Percentiles rank a stretch among this genome's conserved stretches.
Conservation (phyloP, 116 monocot species). For the Phalaenopsis hybrid region DNA sequence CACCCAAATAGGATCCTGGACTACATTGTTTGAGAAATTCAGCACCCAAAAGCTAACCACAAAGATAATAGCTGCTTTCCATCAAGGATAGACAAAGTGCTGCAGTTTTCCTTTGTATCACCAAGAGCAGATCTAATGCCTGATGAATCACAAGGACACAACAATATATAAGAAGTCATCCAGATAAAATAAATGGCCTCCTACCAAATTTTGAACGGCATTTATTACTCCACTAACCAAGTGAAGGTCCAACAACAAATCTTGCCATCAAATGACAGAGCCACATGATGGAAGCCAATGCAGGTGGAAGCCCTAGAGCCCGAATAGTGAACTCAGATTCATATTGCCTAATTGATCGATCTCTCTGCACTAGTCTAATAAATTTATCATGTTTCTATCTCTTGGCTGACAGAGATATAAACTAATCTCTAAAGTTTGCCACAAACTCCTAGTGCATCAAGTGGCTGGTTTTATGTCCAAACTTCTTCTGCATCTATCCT, state of each 20-base stretch:
- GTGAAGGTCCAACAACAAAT: constrained; percentile 45
- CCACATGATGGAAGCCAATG: constrained; percentile 55
- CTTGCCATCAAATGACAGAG: constrained; percentile 53
- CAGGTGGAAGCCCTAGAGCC: constrained; percentile 47
- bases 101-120: constrained; percentile 48
- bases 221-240: constrained; percentile 42
- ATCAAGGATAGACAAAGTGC: constrained; percentile 31
- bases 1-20: constrained; percentile 44
- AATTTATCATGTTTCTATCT: no score
- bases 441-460: no score
- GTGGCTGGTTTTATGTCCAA: no score
- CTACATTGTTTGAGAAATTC: constrained; percentile 49
- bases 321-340: background rate
- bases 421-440: no score
- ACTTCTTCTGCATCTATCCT: no score
- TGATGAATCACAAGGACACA: constrained; percentile 31
- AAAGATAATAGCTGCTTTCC: constrained; percentile 40
- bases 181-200: constrained; percentile 41
- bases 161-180: constrained; percentile 32
- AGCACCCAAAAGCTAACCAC: constrained; percentile 51
- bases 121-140: constrained; percentile 44
- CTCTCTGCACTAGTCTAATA: no score
- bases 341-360: no score
- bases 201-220: constrained; percentile 28
- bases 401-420: no score